A percentile compares a stretch with the other conserved stretches of the same genome.
phyloP scores from a whole-genome alignment of 2,329 filamentous ascomycete species.

The Microsporum ferrugineum region DNA sequence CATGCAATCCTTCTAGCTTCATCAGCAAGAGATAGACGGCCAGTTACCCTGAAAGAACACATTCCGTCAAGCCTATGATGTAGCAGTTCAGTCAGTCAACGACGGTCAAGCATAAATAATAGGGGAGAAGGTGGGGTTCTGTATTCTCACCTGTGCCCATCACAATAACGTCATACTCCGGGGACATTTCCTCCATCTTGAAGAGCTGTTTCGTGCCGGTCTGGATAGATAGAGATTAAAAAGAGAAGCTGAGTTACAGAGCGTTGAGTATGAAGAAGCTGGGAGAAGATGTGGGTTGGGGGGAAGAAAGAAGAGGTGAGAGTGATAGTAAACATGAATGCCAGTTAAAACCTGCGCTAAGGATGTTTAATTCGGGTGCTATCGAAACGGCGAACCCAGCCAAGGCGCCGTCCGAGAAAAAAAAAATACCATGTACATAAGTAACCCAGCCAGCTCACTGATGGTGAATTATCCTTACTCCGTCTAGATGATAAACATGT shows the following conservation, averaged over 20 bases:
- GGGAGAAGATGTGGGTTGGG: neutral
- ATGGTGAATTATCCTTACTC: neutral
- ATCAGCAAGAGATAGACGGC: neutral
- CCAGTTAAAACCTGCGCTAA: neutral
- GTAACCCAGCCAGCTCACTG: neutral
- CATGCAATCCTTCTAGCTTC: neutral
- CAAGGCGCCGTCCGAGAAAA: neutral
- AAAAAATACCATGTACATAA: neutral
- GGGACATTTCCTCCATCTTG: slow-evolving; percentile 93
- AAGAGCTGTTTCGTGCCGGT: neutral
- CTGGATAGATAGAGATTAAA: neutral
- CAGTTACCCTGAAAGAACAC: slow-evolving; percentile 87
- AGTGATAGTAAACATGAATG: neutral
- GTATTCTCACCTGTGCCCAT: slow-evolving; percentile 72
- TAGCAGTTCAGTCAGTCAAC: slow-evolving; percentile 20
- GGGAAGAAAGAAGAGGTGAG: neutral
- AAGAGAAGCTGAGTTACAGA: neutral
- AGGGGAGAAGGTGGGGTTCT: slow-evolving; percentile 23
- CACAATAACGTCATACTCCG: slow-evolving; percentile 97
- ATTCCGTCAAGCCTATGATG: slow-evolving; percentile 79
- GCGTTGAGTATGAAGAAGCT: neutral
- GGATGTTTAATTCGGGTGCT: neutral
- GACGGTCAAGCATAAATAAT: slow-evolving; percentile 14
- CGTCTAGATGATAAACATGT: neutral
- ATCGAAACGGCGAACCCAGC: neutral